Base-by-base conservation (phyloP, 768 basidiomycete genomes). In the Mrakia gelida region DNA sequence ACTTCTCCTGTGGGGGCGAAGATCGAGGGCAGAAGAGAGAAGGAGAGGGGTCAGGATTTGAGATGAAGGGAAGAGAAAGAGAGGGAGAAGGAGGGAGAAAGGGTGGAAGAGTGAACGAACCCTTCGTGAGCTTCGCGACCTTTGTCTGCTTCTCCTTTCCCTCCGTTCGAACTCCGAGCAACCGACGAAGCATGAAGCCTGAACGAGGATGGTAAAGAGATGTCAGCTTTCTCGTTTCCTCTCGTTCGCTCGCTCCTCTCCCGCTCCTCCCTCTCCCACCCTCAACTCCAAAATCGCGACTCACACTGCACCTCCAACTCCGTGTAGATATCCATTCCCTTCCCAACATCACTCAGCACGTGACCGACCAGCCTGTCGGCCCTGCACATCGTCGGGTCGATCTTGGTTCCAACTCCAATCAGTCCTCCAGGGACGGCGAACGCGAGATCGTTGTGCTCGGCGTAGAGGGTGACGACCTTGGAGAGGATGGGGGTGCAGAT, bases 121-220 rank as follows among this genome's bases (percentile, higher is more conserved):
- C 77, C 77, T 78, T 78, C 4, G 77, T 78, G 18, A 78, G 67
- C 71, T 78, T 78, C 30, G 77, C 77, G 18, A 84, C 86, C 85
- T 95, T 99, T 30, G 97, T 97, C 84, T 95, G 93, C 85, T 98
- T 99, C 87, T 78, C 77, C 73, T 95, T 97, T 87, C 98, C 97
- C 85, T 98, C 96, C 32, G 95, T 94, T 85, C 95, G 95, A 80
- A 99, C 97, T 84, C 97, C 96, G n/a, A 98, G 89, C 75, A 98
- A 86, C 79, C 97, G 90, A 79, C 97, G 92, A 49, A 99, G 91
- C 45, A 98, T 87, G 91, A 98, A 99, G 81, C 95, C 87, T 93
- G 78, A 73, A 26, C 54, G 61, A 73, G 30, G 32, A 71, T 59
- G 59, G 80, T 62, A 32, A 52, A 10, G 18, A 13, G 49, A 52